Conservation (phyloP, 2,329 filamentous ascomycete genomes). For the Lanzia echinophila region DNA sequence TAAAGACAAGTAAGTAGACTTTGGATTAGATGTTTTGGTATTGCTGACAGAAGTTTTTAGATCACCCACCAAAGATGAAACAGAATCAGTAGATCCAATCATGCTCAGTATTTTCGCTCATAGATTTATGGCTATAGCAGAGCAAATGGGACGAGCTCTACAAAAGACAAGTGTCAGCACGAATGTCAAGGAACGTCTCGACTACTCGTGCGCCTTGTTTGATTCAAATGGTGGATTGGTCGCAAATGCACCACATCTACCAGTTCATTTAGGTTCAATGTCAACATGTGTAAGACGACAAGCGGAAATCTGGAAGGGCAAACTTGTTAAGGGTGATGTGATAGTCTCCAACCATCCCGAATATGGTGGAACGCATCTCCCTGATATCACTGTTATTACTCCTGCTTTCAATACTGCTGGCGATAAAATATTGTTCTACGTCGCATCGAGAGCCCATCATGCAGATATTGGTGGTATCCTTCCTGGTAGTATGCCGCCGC, state of each 20-base stretch:
- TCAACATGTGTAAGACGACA: constrained; percentile 76
- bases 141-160: constrained; percentile 74
- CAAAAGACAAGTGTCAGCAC: constrained; percentile 76
- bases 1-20: constrained; percentile 35
- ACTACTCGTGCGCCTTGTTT: constrained; percentile 79
- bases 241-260: constrained; percentile 73
- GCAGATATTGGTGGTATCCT: constrained; percentile 80
- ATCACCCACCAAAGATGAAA: constrained; percentile 25
- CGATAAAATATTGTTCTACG: constrained; percentile 34
- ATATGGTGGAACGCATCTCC: constrained; percentile 76
- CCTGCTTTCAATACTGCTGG: constrained; percentile 64
- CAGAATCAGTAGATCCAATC: constrained; percentile 61
- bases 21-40: too few relatives aligned
- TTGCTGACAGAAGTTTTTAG: neutral
- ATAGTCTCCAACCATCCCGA: constrained; percentile 80
- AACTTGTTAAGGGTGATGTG: constrained; percentile 71
- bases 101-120: constrained; percentile 74
- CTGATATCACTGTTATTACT: constrained; percentile 76
- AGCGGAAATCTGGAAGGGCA: constrained; percentile 73
- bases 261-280: constrained; percentile 78
- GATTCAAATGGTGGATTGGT: constrained; percentile 70
- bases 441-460: constrained; percentile 54
- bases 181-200: constrained; percentile 75
- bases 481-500: constrained; percentile 76
- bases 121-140: constrained; percentile 78